phyloP scores from a whole-genome alignment of 345 rosid species.

The Trapa bicornis region DNA sequence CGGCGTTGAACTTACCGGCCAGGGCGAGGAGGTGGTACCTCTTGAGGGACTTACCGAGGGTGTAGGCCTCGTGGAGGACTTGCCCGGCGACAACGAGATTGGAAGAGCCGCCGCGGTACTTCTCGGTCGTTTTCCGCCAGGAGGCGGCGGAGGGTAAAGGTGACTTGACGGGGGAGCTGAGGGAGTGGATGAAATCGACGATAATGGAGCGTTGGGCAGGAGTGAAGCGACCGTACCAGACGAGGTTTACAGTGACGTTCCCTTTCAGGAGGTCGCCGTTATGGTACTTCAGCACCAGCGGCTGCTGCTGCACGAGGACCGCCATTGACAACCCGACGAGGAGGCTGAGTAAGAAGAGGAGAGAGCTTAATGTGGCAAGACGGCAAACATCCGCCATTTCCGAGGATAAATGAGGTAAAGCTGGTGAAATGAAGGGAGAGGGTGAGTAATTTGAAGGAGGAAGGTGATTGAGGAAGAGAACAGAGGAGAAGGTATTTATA shows the following conservation, averaged over 20 bases:
- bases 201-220: conserved; percentile 58
- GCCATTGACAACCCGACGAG: conserved; percentile 14
- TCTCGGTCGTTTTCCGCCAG: conserved; percentile 83
- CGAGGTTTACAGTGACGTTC: conserved; percentile 46
- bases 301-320: conserved; percentile 64
- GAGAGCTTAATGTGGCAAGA: conserved; percentile 18
- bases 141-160: conserved; percentile 38
- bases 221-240: conserved; percentile 78
- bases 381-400: conserved; percentile 14
- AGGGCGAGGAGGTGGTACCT: conserved; percentile 40
- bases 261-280: conserved; percentile 54
- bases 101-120: conserved; percentile 44
- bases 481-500: conserved; percentile 5
- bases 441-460: too few relatives aligned
- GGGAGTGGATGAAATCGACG: conserved; percentile 51
- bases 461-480: too few relatives aligned
- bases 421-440: background rate
- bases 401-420: background rate
- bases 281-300: conserved; percentile 54
- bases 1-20: conserved; percentile 28
- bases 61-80: conserved; percentile 39
- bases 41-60: conserved; percentile 49
- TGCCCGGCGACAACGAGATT: conserved; percentile 39
- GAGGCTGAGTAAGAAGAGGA: conserved; percentile 7
- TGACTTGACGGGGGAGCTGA: conserved; percentile 20